These are phyloP conservation scores for Aspergillus sp. DNA, from an alignment of 2,329 filamentous ascomycete species.

Conservation along the genomic window DNA sequence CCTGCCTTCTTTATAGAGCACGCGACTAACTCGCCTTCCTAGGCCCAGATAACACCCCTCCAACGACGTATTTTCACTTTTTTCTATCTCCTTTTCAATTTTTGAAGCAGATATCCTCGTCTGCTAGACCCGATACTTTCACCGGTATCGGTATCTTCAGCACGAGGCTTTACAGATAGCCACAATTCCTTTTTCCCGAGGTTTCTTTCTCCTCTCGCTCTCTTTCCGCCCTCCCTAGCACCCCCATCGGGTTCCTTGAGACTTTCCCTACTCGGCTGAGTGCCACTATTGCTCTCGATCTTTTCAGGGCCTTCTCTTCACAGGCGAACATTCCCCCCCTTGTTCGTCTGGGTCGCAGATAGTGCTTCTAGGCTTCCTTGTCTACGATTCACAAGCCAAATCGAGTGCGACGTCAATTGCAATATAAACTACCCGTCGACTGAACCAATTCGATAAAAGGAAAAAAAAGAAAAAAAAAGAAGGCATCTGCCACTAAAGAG, in stretches of 20 bases:
- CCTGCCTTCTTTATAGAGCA: conserved; percentile 1
- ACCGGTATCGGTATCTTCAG: conserved; percentile 81
- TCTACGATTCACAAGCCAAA: conserved; percentile 22
- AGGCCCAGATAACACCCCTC: conserved; percentile 65
- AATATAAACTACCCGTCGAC: neutral
- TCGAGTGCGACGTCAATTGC: conserved; percentile 9
- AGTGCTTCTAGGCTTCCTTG: conserved; percentile 69
- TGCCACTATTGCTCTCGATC: conserved; percentile 72
- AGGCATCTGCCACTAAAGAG: conserved; percentile 43
- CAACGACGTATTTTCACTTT: conserved; percentile 6
- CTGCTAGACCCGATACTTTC: conserved; percentile 82
- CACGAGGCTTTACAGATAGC: conserved; percentile 61
- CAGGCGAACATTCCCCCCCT: conserved; percentile 77
- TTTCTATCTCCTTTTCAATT: conserved; percentile 18
- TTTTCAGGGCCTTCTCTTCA: conserved; percentile 89
- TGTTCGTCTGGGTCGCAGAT: conserved; percentile 97
- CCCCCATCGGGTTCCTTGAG: conserved; percentile 53
- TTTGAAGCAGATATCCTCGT: conserved; percentile 64
- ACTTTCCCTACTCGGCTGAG: conserved; percentile 66
- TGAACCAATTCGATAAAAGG: neutral
- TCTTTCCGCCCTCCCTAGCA: conserved; percentile 85
- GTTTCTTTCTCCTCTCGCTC: conserved; percentile 73
- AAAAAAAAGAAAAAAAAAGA: neutral
- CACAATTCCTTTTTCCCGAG: conserved; percentile 87
- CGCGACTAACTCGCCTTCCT: conserved; percentile 19